A percentile compares a stretch with the other conserved stretches of the same genome.
phyloP scores from a whole-genome alignment of 306 rosid genomes.

The Casuarina equisetifolia region DNA sequence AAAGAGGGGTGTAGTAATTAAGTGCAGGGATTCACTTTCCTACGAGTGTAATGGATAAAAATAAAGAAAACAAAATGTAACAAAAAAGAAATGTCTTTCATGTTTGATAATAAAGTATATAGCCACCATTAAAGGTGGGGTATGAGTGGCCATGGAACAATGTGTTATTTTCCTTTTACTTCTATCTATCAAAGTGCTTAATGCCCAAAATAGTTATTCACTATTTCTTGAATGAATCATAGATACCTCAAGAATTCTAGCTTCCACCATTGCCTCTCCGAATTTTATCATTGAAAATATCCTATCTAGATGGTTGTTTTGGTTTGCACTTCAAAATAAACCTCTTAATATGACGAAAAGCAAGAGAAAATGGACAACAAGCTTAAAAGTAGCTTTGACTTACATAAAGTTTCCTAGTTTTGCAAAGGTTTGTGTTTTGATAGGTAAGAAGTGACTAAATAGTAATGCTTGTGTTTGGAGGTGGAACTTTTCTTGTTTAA shows the following conservation, averaged over 20 bases:
- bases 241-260: neutral
- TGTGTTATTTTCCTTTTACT: too few species aligned
- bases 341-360: neutral
- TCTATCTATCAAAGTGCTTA: neutral
- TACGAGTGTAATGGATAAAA: slow-evolving; percentile 9
- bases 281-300: neutral
- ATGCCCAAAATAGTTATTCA: neutral
- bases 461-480: slow-evolving; percentile 27
- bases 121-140: neutral
- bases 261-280: neutral
- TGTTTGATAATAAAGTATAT: neutral
- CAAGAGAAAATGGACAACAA: neutral
- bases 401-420: neutral
- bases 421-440: neutral
- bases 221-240: neutral
- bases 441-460: slow-evolving; percentile 18
- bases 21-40: neutral
- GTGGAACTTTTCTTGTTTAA: slow-evolving; percentile 32
- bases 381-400: neutral
- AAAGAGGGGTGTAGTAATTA: too few species aligned
- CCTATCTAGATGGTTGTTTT: neutral
- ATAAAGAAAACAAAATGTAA: too few species aligned
- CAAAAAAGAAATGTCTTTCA: neutral
- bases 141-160: neutral
- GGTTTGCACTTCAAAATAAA: neutral